Evolutionary conservation across 192 early-diverging fungal species (phyloP).

Genomic region (Neocallimastix lanati): DNA sequence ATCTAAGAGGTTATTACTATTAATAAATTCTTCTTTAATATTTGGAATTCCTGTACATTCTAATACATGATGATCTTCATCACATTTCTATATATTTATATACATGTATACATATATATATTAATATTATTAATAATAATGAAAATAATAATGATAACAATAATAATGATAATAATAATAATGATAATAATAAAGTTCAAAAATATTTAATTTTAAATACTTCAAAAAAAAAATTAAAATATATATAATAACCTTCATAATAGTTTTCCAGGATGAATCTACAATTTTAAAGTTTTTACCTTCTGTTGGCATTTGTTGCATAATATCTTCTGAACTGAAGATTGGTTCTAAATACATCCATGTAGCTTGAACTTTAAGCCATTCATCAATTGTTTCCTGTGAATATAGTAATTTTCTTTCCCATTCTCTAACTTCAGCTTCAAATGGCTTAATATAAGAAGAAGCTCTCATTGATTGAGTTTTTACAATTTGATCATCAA

Average conservation of each 20-base stretch:
- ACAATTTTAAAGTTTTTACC: slow-evolving; percentile 40
- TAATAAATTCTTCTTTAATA: slow-evolving; percentile 29
- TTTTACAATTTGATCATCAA: slow-evolving; percentile 49
- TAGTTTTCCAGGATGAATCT: slow-evolving; percentile 32
- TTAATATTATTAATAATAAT: too few species aligned
- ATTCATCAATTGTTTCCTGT: slow-evolving; percentile 45
- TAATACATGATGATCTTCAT: slow-evolving; percentile 30
- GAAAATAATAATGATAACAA: too few species aligned
- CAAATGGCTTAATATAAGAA: slow-evolving; percentile 46
- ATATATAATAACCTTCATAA: slow-evolving; percentile 19
- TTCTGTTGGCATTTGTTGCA: slow-evolving; percentile 52
- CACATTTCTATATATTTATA: too few species aligned
- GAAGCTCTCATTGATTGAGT: slow-evolving; percentile 48
- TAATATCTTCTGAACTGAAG: slow-evolving; percentile 43
- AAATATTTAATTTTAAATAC: background rate
- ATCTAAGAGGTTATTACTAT: slow-evolving; percentile 30
- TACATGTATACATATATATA: too few species aligned
- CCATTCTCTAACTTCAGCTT: slow-evolving; percentile 41
- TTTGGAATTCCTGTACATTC: slow-evolving; percentile 38
- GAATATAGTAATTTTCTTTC: slow-evolving; percentile 28
- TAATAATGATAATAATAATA: slow-evolving; percentile 4
- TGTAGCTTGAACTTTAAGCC: slow-evolving; percentile 47
- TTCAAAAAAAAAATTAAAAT: background rate
- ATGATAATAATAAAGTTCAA: background rate
- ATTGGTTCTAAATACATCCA: slow-evolving; percentile 48